Base-by-base conservation (phyloP, 148 eudicot genomes). In the Camellia sinensis region DNA sequence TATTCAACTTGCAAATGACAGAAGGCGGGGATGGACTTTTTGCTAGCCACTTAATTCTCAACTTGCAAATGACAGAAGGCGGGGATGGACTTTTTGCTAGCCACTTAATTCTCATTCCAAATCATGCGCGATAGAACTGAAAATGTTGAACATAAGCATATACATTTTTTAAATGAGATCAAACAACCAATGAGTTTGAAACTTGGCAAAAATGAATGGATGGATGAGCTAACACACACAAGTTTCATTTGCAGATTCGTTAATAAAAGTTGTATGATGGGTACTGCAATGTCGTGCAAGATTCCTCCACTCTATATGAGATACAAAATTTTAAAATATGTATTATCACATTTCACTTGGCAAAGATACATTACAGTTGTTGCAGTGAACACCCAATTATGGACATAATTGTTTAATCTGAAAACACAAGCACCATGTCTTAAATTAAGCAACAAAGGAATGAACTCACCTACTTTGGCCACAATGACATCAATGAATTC, bases 401-500 rank as follows among this genome's bases (percentile, higher is more conserved):
- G 8, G 60, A 6, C 41, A 50, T 5, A 43, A 17, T 44, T 52
- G 5, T 50, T 29, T 52, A 54, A 69, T 43, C 29, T 3, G 22
- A 73, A 29, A 62, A 6, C 6, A 13, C 17, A 72, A 62, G 48
- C 73, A 45, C 13, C 54, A 44, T 19, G 17, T 74, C 50, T 46
- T 44, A 12, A 60, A 67, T 9, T 29, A 12, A 57, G 54, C n/a
- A 80, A 59, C 22, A 15, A 68, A 63, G 52, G 71, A 44, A 57
- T 67, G 64, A 62, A 87, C 96, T 87, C 81, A 96, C 99, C 87
- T 93, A 98, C 83, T 93, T 96, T 29, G 99, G 99, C 99, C 98
- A 96, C 45, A 91, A 90, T 48, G 97, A 96, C 79, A 97, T 89
- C 78, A 96, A 82, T 0, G 98, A 88, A 87, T 93, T 96, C 81